These are phyloP conservation scores for Aspergillus haitiensis DNA, from an alignment of 495 filamentous ascomycete genomes.

Conservation along the genomic window DNA sequence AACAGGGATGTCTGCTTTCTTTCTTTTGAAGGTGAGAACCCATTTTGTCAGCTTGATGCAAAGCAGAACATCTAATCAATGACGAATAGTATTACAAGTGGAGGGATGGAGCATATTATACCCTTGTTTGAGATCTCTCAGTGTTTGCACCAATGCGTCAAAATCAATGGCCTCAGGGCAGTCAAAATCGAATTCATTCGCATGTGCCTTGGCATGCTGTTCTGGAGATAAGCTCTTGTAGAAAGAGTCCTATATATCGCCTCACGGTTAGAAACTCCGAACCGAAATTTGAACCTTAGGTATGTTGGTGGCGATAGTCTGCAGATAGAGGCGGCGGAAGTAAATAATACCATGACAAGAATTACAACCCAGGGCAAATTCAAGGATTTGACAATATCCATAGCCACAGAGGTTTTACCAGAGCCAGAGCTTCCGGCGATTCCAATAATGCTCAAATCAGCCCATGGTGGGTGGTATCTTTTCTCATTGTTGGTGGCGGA, in stretches of 20 bases:
- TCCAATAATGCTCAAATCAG: slow-evolving; percentile 89
- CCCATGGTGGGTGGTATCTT: slow-evolving; percentile 93
- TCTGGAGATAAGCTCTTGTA: slow-evolving; percentile 83
- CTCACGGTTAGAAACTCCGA: slow-evolving; percentile 28
- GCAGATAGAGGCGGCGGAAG: slow-evolving; percentile 4
- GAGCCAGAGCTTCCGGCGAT: slow-evolving; percentile 95
- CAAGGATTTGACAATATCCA: slow-evolving; percentile 83
- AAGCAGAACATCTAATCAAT: not conserved
- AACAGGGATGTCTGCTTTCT: slow-evolving; percentile 87
- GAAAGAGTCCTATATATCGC: slow-evolving; percentile 75
- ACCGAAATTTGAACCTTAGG: not conserved
- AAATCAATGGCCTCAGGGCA: slow-evolving; percentile 94
- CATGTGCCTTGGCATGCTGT: slow-evolving; percentile 72
- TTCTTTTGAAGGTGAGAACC: slow-evolving; percentile 53
- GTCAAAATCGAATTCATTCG: slow-evolving; percentile 94
- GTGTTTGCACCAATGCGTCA: slow-evolving; percentile 76
- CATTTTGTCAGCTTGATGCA: slow-evolving; percentile 7
- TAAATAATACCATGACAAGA: slow-evolving; percentile 76
- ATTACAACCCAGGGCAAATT: slow-evolving; percentile 98
- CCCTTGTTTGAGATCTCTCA: slow-evolving; percentile 88
- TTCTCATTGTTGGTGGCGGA: slow-evolving; percentile 45
- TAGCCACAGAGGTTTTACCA: slow-evolving; percentile 93
- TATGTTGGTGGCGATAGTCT: not conserved
- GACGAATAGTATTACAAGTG: not conserved
- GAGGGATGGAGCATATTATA: slow-evolving; percentile 42